Percentiles rank a stretch among this genome's conserved stretches.
These are phyloP conservation scores for Amanita thiersii DNA, from an alignment of 768 basidiomycete genomes.

Conservation along the genomic window DNA sequence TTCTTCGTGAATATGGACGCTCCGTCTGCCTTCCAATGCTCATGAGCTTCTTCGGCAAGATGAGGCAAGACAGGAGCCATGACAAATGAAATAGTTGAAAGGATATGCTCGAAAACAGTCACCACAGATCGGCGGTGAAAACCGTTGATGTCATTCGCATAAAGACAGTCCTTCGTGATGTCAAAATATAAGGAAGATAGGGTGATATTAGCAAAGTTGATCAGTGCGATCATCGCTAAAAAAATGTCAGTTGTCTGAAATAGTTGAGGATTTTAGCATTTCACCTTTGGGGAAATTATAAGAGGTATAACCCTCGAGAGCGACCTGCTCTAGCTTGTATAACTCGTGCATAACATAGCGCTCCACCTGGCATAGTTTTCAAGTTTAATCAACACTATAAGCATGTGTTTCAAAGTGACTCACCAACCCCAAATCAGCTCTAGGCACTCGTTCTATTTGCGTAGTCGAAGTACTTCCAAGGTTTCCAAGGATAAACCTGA, in stretches of 20 bases:
- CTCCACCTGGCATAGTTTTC: conserved; percentile 48
- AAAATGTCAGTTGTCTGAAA: not conserved
- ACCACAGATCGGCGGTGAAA: conserved; percentile 55
- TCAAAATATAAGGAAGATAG: conserved; percentile 92
- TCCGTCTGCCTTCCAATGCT: conserved; percentile 25
- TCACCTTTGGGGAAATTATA: conserved; percentile 83
- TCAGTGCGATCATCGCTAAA: conserved; percentile 63
- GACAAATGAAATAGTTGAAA: conserved; percentile 58
- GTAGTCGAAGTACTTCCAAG: conserved; percentile 33
- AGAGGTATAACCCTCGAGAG: conserved; percentile 57
- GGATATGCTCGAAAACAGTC: conserved; percentile 66
- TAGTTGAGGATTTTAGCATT: conserved; percentile 6
- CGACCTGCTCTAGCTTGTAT: conserved; percentile 58
- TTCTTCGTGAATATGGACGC: conserved; percentile 60
- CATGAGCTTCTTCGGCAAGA: conserved; percentile 82
- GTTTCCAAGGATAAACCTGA: conserved; percentile 82
- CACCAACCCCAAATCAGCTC: conserved; percentile 44
- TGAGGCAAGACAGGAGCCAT: conserved; percentile 87
- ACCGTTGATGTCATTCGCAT: conserved; percentile 52
- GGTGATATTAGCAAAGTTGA: conserved; percentile 73
- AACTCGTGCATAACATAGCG: conserved; percentile 83
- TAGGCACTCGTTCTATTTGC: too few species aligned
- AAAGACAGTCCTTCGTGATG: conserved; percentile 83
- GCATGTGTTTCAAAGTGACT: conserved; percentile 19
- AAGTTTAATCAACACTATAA: not conserved